Base-by-base conservation (phyloP, 1,139 yeast species). In the Hansenula sp. region DNA sequence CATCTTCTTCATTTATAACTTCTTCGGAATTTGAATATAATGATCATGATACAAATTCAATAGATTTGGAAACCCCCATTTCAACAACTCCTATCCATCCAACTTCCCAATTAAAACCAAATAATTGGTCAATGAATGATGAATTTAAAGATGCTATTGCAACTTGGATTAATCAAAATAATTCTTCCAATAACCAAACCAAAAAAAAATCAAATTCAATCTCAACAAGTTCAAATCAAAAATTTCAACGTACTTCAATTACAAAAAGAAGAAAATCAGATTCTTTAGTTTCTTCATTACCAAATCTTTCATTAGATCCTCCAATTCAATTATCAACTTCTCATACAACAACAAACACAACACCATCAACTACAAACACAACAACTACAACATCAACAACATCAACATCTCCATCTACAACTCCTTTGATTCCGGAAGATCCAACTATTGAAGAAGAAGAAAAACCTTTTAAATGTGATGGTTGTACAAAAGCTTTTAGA, bases 401-500 rank as follows among this genome's bases (percentile, higher is more conserved):
- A 16, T 27, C 35, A 25, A 14, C 26, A 22, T 22, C 47, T 20
- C 31, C 42, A 28, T 34, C 38, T 18, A 32, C 28, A 24, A 18
- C 14, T 14, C 12, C 41, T 17, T 21, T 29, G 10, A 22, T 21
- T 9, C 18, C 37, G 12, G 43, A 13, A 8, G 24, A 27, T 22
- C 24, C n/a, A n/a, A n/a, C n/a, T n/a, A n/a, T n/a, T 13, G 60
- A 53, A 20, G 59, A 53, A 25, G 57, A 51, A 24, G 63, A 54
- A 20, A 66, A 65, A 45, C 67, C 68, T 18, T 66, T 66, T 54
- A 60, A 62, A 44, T 67, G 71, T 44, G 51, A 53, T 9, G 53
- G 57, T 16, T 67, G 72, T 50, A 51, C 56, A 33, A 65, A 64
- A 44, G 59, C 64, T 31, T 85, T 85, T 65, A 77, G 84, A 55